These are phyloP conservation scores for Parasitella parasitica DNA, from an alignment of 371 early-diverging fungal genomes.

Conservation along the genomic window DNA sequence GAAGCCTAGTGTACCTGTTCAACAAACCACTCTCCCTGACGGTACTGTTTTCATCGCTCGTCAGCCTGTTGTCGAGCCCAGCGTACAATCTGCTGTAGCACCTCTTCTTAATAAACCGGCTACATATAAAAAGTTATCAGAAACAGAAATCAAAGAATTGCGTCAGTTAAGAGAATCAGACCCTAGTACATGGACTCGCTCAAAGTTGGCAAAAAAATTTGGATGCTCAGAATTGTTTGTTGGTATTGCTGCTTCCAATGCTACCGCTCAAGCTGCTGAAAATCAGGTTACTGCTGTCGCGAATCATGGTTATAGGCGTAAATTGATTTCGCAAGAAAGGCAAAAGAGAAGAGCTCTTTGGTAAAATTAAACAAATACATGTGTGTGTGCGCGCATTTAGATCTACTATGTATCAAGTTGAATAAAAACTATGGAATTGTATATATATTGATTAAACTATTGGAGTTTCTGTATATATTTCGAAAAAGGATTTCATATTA, in stretches of 20 bases:
- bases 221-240: conserved; percentile 48
- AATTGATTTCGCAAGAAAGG: conserved; percentile 40
- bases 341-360: conserved; percentile 46
- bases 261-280: conserved; percentile 8
- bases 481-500: no score
- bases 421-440: not conserved
- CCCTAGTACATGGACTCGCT: conserved; percentile 49
- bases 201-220: conserved; percentile 47
- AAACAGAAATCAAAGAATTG: conserved; percentile 39
- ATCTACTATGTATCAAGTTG: not conserved
- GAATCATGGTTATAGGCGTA: conserved; percentile 40
- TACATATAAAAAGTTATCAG: conserved; percentile 21
- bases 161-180: conserved; percentile 44
- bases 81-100: conserved; percentile 25
- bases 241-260: conserved; percentile 33
- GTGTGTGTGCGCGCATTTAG: not conserved
- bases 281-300: conserved; percentile 1
- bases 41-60: conserved; percentile 42
- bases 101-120: conserved; percentile 28
- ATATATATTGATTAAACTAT: not conserved
- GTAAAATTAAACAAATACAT: conserved; percentile 15
- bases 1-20: conserved; percentile 39
- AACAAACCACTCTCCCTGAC: conserved; percentile 31
- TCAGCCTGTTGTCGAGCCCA: conserved; percentile 30
- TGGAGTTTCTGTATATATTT: no score